These are phyloP conservation scores for Xylariaceae sp. DNA, from an alignment of 2,329 filamentous ascomycete genomes.

Conservation along the genomic window DNA sequence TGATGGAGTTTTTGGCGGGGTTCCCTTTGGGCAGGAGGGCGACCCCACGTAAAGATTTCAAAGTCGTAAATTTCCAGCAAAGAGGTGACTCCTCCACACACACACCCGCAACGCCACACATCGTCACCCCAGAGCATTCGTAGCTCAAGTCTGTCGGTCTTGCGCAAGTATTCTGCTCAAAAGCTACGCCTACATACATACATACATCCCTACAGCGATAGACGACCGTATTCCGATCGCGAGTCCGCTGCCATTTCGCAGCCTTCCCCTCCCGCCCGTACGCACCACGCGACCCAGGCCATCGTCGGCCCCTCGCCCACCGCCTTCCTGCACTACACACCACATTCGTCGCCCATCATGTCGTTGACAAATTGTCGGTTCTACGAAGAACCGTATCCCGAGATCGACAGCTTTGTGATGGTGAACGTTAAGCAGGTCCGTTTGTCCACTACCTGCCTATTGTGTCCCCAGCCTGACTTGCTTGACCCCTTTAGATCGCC, in stretches of 20 bases:
- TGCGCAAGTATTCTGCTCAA: background rate
- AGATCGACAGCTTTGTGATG: slow-evolving; percentile 99
- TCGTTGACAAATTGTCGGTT: slow-evolving; percentile 96
- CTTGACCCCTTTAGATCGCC: slow-evolving; percentile 66
- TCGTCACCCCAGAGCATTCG: slow-evolving; percentile 6
- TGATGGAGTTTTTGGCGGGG: slow-evolving; percentile 17
- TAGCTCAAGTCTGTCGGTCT: background rate
- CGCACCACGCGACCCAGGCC: slow-evolving; percentile 19
- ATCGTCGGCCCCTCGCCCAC: slow-evolving; percentile 16
- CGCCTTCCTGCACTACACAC: slow-evolving; percentile 18
- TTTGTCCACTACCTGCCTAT: slow-evolving; percentile 7
- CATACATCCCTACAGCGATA: too few species aligned
- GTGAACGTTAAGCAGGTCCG: slow-evolving; percentile 95
- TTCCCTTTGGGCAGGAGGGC: background rate
- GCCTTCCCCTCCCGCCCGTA: background rate
- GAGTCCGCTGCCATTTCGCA: too few species aligned
- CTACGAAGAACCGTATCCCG: slow-evolving; percentile 96
- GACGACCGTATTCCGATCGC: too few species aligned
- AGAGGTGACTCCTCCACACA: slow-evolving; percentile 21
- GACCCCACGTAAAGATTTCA: slow-evolving; percentile 26
- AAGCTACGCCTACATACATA: too few species aligned
- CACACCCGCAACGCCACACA: slow-evolving; percentile 11
- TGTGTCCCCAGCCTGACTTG: slow-evolving; percentile 8
- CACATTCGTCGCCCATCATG: slow-evolving; percentile 61
- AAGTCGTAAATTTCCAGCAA: slow-evolving; percentile 18